These are phyloP conservation scores for Alternaria angustiovoidea DNA, from an alignment of 2,329 filamentous ascomycete genomes.

Conservation along the genomic window DNA sequence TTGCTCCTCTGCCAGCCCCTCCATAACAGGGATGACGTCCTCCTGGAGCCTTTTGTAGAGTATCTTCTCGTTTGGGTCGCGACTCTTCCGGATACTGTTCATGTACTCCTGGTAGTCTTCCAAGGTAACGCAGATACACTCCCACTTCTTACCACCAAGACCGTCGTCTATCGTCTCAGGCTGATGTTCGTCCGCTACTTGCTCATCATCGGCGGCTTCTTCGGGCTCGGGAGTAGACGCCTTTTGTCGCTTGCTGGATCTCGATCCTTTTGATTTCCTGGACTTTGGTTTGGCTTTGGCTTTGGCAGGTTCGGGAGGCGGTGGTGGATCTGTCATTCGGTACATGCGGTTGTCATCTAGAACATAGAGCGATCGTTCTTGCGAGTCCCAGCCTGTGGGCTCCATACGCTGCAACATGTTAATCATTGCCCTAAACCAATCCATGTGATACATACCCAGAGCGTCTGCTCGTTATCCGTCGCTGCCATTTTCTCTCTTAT, in stretches of 20 bases:
- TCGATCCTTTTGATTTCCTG: slow-evolving; percentile 63
- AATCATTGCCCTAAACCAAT: slow-evolving; percentile 16
- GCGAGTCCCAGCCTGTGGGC: slow-evolving; percentile 84
- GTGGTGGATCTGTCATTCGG: slow-evolving; percentile 78
- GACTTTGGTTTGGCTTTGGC: slow-evolving; percentile 60
- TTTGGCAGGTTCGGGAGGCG: slow-evolving; percentile 66
- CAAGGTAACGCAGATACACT: slow-evolving; percentile 85
- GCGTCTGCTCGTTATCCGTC: slow-evolving; percentile 79
- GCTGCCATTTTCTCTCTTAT: slow-evolving; percentile 88
- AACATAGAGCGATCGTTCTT: slow-evolving; percentile 88
- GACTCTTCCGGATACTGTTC: slow-evolving; percentile 74
- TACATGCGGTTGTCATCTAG: slow-evolving; percentile 95
- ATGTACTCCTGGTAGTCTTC: slow-evolving; percentile 79
- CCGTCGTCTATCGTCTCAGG: slow-evolving; percentile 62
- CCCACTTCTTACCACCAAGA: slow-evolving; percentile 83
- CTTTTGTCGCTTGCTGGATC: slow-evolving; percentile 77
- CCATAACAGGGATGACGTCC: slow-evolving; percentile 83
- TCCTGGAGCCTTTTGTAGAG: slow-evolving; percentile 75
- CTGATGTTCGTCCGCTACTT: slow-evolving; percentile 41
- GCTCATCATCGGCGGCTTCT: slow-evolving; percentile 52
- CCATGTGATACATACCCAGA: slow-evolving; percentile 72
- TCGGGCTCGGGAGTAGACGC: slow-evolving; percentile 57
- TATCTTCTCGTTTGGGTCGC: slow-evolving; percentile 84
- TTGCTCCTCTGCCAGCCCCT: slow-evolving; percentile 74
- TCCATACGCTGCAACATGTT: slow-evolving; percentile 67